Evolutionary conservation across 1,139 yeast species (phyloP).

Genomic region (Scheffersomyces lignicola): DNA sequence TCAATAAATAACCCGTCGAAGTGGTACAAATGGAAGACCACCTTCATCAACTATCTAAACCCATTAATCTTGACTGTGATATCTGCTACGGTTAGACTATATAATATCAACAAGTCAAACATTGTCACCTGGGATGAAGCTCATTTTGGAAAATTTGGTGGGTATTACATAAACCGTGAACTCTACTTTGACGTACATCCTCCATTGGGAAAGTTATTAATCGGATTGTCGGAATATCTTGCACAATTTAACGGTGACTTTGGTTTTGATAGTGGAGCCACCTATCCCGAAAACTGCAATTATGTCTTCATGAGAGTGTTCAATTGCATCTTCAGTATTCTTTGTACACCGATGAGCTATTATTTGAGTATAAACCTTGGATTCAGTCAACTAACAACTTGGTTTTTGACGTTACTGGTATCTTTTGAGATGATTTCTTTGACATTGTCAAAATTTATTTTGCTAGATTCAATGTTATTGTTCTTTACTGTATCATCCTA

Average conservation of each 20-base stretch:
- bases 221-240: constrained; percentile 65
- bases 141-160: constrained; percentile 73
- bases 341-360: constrained; percentile 66
- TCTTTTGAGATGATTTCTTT: constrained; percentile 65
- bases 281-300: constrained; percentile 56
- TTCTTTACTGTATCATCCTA: constrained; percentile 69
- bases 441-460: constrained; percentile 66
- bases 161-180: constrained; percentile 61
- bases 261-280: constrained; percentile 60
- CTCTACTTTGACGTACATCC: constrained; percentile 81
- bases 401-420: constrained; percentile 60
- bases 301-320: constrained; percentile 63
- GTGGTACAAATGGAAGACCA: no score
- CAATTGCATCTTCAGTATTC: constrained; percentile 62
- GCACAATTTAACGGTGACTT: constrained; percentile 70
- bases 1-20: constrained; percentile 14
- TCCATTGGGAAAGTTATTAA: constrained; percentile 70
- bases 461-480: constrained; percentile 70
- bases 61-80: constrained; percentile 50
- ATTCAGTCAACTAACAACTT: constrained; percentile 45
- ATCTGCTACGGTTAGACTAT: constrained; percentile 68
- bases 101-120: constrained; percentile 60
- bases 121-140: constrained; percentile 96
- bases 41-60: constrained; percentile 18
- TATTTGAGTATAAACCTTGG: constrained; percentile 55